Evolutionary conservation across 2,329 filamentous ascomycete genomes (phyloP).

Genomic region (Penicillium aurantiogriseum): DNA sequence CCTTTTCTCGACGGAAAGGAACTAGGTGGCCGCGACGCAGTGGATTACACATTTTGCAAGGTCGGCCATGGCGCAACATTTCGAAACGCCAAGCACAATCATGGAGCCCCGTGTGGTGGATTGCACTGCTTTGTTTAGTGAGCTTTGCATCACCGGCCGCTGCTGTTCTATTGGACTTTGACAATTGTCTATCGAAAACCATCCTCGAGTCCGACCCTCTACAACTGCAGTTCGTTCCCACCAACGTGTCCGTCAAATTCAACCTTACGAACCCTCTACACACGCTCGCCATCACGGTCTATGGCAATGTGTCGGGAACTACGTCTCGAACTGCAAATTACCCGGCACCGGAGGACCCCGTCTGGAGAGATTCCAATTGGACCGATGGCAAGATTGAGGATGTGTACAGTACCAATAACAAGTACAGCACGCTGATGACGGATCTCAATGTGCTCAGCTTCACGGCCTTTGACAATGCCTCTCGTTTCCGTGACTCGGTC

Average conservation of each 20-base stretch:
- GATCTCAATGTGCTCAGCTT: constrained; percentile 75
- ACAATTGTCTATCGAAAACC: constrained; percentile 72
- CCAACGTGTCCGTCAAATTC: constrained; percentile 72
- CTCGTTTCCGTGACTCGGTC: constrained; percentile 65
- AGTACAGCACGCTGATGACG: constrained; percentile 70
- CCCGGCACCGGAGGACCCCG: constrained; percentile 58
- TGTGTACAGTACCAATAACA: constrained; percentile 56
- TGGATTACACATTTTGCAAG: constrained; percentile 12
- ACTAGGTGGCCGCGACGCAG: constrained; percentile 7
- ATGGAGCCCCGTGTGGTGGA: constrained; percentile 15
- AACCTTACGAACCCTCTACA: constrained; percentile 60
- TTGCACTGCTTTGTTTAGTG: constrained; percentile 25
- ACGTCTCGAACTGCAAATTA: constrained; percentile 50
- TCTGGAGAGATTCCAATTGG: constrained; percentile 61
- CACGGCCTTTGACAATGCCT: constrained; percentile 59
- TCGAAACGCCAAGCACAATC: constrained; percentile 19
- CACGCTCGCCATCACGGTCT: constrained; percentile 73
- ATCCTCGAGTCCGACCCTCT: constrained; percentile 59
- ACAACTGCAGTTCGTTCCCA: constrained; percentile 76
- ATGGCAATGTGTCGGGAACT: constrained; percentile 85
- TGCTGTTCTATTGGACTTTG: constrained; percentile 71
- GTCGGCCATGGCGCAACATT: constrained; percentile 23
- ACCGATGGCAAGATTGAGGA: constrained; percentile 76
- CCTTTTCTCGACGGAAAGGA: constrained; percentile 2
- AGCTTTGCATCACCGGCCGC: constrained; percentile 43